Evolutionary conservation across 805 yeast species (phyloP).

Genomic region (Starmerella stellata): DNA sequence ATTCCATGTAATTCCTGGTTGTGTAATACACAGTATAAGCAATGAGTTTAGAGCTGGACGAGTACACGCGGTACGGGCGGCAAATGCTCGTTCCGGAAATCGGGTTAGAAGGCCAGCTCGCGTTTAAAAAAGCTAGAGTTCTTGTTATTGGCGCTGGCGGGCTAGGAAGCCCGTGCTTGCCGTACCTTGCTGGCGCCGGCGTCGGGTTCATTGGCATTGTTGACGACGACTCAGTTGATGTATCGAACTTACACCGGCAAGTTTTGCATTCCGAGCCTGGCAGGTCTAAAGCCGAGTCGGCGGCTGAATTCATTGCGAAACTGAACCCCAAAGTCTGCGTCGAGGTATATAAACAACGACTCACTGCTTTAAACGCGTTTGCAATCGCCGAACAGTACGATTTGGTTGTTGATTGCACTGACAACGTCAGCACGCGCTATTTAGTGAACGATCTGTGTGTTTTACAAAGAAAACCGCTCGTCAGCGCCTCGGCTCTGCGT

Average conservation of each 20-base stretch:
- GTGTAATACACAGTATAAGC: too few relatives aligned
- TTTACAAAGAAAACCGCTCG: slow-evolving; percentile 44
- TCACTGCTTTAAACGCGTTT: slow-evolving; percentile 39
- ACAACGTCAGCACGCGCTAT: slow-evolving; percentile 74
- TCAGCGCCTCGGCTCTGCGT: slow-evolving; percentile 82
- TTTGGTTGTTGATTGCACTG: slow-evolving; percentile 79
- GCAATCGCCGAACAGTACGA: slow-evolving; percentile 49
- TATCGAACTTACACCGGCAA: slow-evolving; percentile 78
- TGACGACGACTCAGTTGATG: slow-evolving; percentile 71
- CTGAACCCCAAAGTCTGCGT: slow-evolving; percentile 55
- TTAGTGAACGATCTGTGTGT: slow-evolving; percentile 74
- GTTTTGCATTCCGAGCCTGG: slow-evolving; percentile 67
- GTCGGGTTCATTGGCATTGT: slow-evolving; percentile 64
- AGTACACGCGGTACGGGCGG: slow-evolving; percentile 72
- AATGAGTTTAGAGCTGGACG: slow-evolving; percentile 33
- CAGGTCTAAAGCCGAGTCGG: slow-evolving; percentile 59
- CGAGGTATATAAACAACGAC: slow-evolving; percentile 25
- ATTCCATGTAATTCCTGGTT: too few relatives aligned
- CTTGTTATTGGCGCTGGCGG: slow-evolving; percentile 95
- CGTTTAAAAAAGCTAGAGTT: slow-evolving; percentile 38
- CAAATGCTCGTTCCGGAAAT: slow-evolving; percentile 85
- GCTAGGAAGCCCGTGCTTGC: slow-evolving; percentile 76
- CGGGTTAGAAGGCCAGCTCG: slow-evolving; percentile 38
- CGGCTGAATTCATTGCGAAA: slow-evolving; percentile 32
- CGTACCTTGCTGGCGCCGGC: slow-evolving; percentile 77